phyloP scores from a whole-genome alignment of 2,329 filamentous ascomycete genomes.

The Madurella mycetomatis region DNA sequence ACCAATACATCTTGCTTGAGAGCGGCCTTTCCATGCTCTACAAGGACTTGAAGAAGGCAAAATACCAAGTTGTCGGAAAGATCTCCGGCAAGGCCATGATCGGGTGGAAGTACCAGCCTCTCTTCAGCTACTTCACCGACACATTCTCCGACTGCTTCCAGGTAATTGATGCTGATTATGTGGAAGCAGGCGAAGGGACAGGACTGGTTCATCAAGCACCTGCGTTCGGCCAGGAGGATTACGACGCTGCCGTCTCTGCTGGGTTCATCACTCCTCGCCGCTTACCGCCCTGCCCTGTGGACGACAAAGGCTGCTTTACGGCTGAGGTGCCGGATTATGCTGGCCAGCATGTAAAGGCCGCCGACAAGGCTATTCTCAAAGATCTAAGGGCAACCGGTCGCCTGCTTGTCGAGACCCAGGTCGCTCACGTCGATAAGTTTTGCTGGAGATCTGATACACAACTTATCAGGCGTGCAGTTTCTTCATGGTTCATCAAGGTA shows the following conservation, averaged over 20 bases:
- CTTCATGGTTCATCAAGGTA: slow-evolving; percentile 92
- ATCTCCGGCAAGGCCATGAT: slow-evolving; percentile 78
- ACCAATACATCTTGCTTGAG: slow-evolving; percentile 80
- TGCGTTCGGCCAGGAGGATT: slow-evolving; percentile 94
- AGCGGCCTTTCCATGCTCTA: slow-evolving; percentile 75
- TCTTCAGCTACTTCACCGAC: slow-evolving; percentile 85
- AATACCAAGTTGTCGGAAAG: slow-evolving; percentile 76
- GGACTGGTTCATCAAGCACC: slow-evolving; percentile 91
- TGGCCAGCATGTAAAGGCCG: slow-evolving; percentile 84
- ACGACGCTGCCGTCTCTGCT: slow-evolving; percentile 69
- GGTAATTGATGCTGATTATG: slow-evolving; percentile 78
- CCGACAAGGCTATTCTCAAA: slow-evolving; percentile 86
- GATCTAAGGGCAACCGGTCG: slow-evolving; percentile 72
- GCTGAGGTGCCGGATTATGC: slow-evolving; percentile 72
- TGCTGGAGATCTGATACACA: slow-evolving; percentile 91
- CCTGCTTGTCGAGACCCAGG: slow-evolving; percentile 76
- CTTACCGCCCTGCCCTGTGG: slow-evolving; percentile 81
- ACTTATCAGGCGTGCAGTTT: slow-evolving; percentile 87
- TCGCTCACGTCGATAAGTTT: slow-evolving; percentile 88
- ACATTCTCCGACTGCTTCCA: slow-evolving; percentile 84
- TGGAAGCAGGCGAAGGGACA: slow-evolving; percentile 83
- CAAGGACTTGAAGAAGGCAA: slow-evolving; percentile 92
- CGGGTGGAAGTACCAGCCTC: slow-evolving; percentile 81
- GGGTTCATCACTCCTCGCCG: slow-evolving; percentile 74
- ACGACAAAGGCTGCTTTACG: slow-evolving; percentile 76